These are phyloP conservation scores for Didymella sp. DNA, from an alignment of 2,329 filamentous ascomycete genomes.

Conservation along the genomic window DNA sequence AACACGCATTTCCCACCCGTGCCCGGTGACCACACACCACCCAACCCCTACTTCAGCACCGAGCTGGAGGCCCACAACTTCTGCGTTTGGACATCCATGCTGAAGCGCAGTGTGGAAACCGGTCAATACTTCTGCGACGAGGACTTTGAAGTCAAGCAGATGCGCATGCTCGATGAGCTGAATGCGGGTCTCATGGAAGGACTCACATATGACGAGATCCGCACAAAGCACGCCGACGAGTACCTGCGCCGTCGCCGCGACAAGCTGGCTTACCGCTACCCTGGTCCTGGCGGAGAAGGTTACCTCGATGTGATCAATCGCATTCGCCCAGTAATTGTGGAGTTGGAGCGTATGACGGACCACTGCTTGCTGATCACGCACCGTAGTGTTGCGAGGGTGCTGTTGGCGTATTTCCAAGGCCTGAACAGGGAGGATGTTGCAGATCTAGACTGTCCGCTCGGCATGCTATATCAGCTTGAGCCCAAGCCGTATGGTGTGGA, in stretches of 20 bases:
- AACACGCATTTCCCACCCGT: slow-evolving; percentile 86
- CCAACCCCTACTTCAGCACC: slow-evolving; percentile 78
- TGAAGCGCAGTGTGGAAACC: slow-evolving; percentile 86
- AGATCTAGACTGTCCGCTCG: slow-evolving; percentile 90
- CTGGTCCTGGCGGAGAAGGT: slow-evolving; percentile 92
- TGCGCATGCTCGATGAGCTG: slow-evolving; percentile 97
- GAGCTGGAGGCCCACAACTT: slow-evolving; percentile 76
- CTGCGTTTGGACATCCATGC: slow-evolving; percentile 98
- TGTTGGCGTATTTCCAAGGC: slow-evolving; percentile 97
- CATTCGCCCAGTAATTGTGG: slow-evolving; percentile 91
- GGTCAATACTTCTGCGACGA: slow-evolving; percentile 93
- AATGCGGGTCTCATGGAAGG: slow-evolving; percentile 94
- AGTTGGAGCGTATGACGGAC: slow-evolving; percentile 96
- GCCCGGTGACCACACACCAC: slow-evolving; percentile 90
- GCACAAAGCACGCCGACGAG: slow-evolving; percentile 77
- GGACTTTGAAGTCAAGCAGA: slow-evolving; percentile 91
- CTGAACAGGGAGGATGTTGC: slow-evolving; percentile 90
- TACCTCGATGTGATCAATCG: slow-evolving; percentile 98
- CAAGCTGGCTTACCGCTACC: slow-evolving; percentile 96
- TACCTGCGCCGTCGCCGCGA: slow-evolving; percentile 79
- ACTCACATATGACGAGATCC: slow-evolving; percentile 92
- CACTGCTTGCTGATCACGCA: slow-evolving; percentile 93
- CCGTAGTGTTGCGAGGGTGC: slow-evolving; percentile 86
- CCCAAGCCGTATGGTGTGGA: slow-evolving; percentile 98
- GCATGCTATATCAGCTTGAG: slow-evolving; percentile 93